Conservation (phyloP, 2,329 filamentous ascomycete species). For the Lasiodiplodia citricola region DNA sequence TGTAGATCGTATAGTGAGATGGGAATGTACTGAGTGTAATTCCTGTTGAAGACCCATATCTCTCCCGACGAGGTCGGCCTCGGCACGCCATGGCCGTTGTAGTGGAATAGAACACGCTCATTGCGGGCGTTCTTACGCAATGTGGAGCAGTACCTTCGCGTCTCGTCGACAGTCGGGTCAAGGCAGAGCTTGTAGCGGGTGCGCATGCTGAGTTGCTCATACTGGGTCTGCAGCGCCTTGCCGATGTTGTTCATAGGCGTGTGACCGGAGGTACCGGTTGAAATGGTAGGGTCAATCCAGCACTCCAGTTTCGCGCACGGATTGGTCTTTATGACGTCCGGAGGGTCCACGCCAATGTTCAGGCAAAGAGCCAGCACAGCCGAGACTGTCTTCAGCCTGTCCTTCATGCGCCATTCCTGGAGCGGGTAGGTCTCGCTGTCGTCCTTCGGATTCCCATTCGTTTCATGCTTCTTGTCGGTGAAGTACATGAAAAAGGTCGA, state of each 20-base stretch:
- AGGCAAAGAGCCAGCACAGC: conserved; percentile 92
- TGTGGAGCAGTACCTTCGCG: conserved; percentile 93
- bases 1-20: conserved; percentile 95
- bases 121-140: conserved; percentile 92
- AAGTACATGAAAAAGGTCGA: conserved; percentile 99
- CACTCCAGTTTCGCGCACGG: conserved; percentile 94
- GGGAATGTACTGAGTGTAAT: conserved; percentile 98
- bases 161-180: conserved; percentile 95
- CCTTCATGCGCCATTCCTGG: conserved; percentile 97
- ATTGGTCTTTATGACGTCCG: conserved; percentile 93
- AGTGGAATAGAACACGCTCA: conserved; percentile 95
- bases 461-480: conserved; percentile 96
- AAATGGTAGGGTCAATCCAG: conserved; percentile 90
- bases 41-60: conserved; percentile 99
- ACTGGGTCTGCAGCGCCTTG: conserved; percentile 93
- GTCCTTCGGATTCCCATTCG: conserved; percentile 81
- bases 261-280: conserved; percentile 69
- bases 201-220: conserved; percentile 90
- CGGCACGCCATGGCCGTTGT: conserved; percentile 97
- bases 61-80: conserved; percentile 94
- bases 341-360: conserved; percentile 96
- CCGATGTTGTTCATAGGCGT: conserved; percentile 94
- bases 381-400: conserved; percentile 94
- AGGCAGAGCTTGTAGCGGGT: conserved; percentile 98
- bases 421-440: conserved; percentile 61